Base-by-base conservation (phyloP, 1,284 basidiomycete species). In the Apiotrichum domesticum region DNA sequence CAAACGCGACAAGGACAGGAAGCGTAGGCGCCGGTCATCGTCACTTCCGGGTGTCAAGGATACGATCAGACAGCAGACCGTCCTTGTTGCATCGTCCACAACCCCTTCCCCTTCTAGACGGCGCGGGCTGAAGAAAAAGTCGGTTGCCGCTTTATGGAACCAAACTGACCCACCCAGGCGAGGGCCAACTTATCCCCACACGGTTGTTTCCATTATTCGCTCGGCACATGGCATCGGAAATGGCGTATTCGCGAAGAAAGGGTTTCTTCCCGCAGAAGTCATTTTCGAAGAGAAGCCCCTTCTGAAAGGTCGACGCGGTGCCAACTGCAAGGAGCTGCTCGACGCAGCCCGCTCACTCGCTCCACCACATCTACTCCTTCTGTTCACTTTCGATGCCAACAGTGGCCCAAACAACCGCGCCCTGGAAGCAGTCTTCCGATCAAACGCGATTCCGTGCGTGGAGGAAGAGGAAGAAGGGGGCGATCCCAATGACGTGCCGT, bases 371-470 rank as follows among this genome's bases (percentile, higher is more conserved):
- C 42, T 51, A 8, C n/a, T 44, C 14, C 34, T 51, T 40, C 34
- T 51, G n/a, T 15, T 44, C 3, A 9, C 34, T 3, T 42, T 43
- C 10, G 50, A 44, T n/a, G 40, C 33, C 6, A 34, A 33, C 13
- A 42, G 41, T 3, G 34, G 15, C 5, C 44, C 44, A 7, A 34
- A n/a, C n/a, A 33, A 14, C 34, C 14, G 29, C 13, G 50, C 32
- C n/a, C 6, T 46, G 10, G 34, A 15, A 32, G 21, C 52, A 11
- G 39, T 58, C 13, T 37, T 52, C 15, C 29, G 34, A 32, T 37
- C 52, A 7, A 58, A 58, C 39, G 49, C 47, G 33, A 57, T 57
- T 21, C 52, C 52, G 4, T 50, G 49, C 15, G 49, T 47, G 3
- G 33, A 32, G 44, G 44, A 46, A 34, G 50, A 51, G 7, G 40